phyloP scores from a whole-genome alignment of 1,139 yeast genomes.

The Yamadazyma sp. region DNA sequence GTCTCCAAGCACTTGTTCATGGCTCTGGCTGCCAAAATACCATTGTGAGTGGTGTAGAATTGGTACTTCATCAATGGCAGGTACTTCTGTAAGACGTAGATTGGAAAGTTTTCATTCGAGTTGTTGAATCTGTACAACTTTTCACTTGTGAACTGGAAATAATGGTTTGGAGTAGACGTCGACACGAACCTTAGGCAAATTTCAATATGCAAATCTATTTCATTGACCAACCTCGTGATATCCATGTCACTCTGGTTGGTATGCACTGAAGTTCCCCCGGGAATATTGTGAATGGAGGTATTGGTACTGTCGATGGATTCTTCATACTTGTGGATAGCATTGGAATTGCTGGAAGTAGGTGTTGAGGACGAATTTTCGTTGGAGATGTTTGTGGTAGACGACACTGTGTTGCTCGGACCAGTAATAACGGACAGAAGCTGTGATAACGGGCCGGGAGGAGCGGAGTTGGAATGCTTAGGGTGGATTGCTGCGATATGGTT shows the following conservation, averaged over 20 bases:
- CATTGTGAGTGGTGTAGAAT: constrained; percentile 42
- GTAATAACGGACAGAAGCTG: too few species aligned
- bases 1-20: constrained; percentile 39
- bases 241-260: constrained; percentile 4
- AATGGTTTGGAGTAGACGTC: constrained; percentile 55
- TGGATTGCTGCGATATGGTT: background rate
- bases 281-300: background rate
- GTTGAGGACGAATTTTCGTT: background rate
- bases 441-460: background rate
- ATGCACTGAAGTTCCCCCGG: background rate
- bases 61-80: constrained; percentile 53
- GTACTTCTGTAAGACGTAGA: constrained; percentile 39
- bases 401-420: background rate
- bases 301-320: constrained; percentile 3
- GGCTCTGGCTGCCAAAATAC: constrained; percentile 38
- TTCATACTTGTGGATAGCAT: constrained; percentile 1
- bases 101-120: constrained; percentile 41
- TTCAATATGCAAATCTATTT: constrained; percentile 17
- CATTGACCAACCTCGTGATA: constrained; percentile 6
- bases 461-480: background rate
- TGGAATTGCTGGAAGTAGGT: background rate
- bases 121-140: constrained; percentile 36
- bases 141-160: constrained; percentile 38
- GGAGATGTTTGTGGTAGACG: background rate
- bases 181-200: constrained; percentile 46